Percentiles rank a stretch among this genome's conserved stretches.
Conservation (phyloP, 2,329 filamentous ascomycete genomes). For the Curvularia sp. region DNA sequence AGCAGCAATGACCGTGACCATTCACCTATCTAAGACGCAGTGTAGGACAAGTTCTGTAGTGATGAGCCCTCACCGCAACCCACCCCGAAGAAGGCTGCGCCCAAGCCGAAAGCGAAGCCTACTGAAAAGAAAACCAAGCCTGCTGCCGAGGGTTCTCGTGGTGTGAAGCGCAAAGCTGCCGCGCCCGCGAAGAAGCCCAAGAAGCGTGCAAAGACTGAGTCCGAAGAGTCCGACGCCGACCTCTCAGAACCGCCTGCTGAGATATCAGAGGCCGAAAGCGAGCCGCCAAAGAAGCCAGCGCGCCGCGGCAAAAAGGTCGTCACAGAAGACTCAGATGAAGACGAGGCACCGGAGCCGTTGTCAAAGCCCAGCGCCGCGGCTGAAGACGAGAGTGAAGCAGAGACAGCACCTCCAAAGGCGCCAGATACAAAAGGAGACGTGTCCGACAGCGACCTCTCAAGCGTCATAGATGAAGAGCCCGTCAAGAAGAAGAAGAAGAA, state of each 20-base stretch:
- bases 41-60: constrained; percentile 39
- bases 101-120: constrained; percentile 34
- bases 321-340: constrained; percentile 41
- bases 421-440: constrained; percentile 29
- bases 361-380: constrained; percentile 19
- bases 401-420: constrained; percentile 22
- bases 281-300: constrained; percentile 34
- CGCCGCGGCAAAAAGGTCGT: constrained; percentile 38
- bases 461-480: constrained; percentile 78
- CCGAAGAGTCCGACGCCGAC: constrained; percentile 41
- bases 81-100: constrained; percentile 28
- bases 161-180: constrained; percentile 44
- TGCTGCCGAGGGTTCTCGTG: constrained; percentile 21
- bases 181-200: constrained; percentile 39
- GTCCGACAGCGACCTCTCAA: constrained; percentile 72
- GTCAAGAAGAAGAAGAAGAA: constrained; percentile 60
- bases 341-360: constrained; percentile 21
- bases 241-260: constrained; percentile 27
- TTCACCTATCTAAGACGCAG: not conserved
- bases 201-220: constrained; percentile 20
- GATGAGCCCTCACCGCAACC: constrained; percentile 34
- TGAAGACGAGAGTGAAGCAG: constrained; percentile 24
- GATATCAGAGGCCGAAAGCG: constrained; percentile 37
- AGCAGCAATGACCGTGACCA: not conserved
- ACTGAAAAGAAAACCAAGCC: constrained; percentile 34